Conservation (phyloP, 2,329 filamentous ascomycete species). For the Zymoseptoria crescenta region DNA sequence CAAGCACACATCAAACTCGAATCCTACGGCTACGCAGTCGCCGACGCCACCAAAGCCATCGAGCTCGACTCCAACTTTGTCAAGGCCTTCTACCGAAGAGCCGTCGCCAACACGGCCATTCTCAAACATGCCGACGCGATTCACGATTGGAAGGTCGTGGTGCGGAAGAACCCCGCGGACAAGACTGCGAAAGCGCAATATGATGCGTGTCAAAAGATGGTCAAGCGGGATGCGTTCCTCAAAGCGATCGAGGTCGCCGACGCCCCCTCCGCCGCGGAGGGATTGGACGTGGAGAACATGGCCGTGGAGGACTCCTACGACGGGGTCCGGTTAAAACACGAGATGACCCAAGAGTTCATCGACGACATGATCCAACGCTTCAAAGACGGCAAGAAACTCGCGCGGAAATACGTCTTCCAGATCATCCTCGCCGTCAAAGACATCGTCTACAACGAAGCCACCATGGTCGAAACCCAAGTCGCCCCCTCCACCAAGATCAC, state of each 20-base stretch:
- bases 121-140: slow-evolving; percentile 81
- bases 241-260: slow-evolving; percentile 91
- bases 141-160: slow-evolving; percentile 84
- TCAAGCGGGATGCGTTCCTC: slow-evolving; percentile 85
- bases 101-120: slow-evolving; percentile 84
- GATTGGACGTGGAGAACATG: slow-evolving; percentile 80
- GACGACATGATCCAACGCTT: slow-evolving; percentile 96
- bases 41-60: slow-evolving; percentile 83
- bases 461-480: slow-evolving; percentile 91
- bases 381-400: slow-evolving; percentile 90
- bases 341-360: slow-evolving; percentile 95
- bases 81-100: slow-evolving; percentile 94
- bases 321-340: slow-evolving; percentile 64
- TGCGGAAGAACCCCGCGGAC: slow-evolving; percentile 78
- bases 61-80: slow-evolving; percentile 80
- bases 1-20: slow-evolving; percentile 96
- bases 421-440: slow-evolving; percentile 87
- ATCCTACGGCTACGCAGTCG: slow-evolving; percentile 85
- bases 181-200: slow-evolving; percentile 86
- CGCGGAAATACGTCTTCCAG: slow-evolving; percentile 95
- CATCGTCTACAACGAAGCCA: slow-evolving; percentile 83
- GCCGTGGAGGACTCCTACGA: slow-evolving; percentile 77
- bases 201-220: slow-evolving; percentile 88
- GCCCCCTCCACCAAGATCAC: slow-evolving; percentile 72
- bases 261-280: slow-evolving; percentile 84